Conservation (phyloP, 768 basidiomycete genomes). For the Boletus speciosus region DNA sequence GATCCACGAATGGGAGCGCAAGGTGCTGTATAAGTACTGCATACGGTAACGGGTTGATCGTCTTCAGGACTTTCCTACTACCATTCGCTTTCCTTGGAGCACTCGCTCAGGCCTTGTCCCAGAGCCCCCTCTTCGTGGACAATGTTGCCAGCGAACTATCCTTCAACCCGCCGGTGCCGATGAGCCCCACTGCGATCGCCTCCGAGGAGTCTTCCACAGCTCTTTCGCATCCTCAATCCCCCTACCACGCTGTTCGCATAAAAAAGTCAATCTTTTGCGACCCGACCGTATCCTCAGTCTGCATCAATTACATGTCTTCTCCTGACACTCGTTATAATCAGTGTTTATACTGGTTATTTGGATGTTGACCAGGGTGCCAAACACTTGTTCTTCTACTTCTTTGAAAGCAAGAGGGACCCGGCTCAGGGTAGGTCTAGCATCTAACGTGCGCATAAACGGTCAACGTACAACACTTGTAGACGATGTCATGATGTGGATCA, state of each 20-base stretch:
- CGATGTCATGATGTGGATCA: slow-evolving; percentile 71
- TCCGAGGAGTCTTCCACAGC: slow-evolving; percentile 34
- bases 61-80: slow-evolving; percentile 1
- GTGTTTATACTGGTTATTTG: slow-evolving; percentile 47
- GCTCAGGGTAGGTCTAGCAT: slow-evolving; percentile 29
- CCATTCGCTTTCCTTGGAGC: slow-evolving; percentile 2
- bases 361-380: slow-evolving; percentile 48
- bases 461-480: slow-evolving; percentile 30
- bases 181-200: slow-evolving; percentile 25
- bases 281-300: slow-evolving; percentile 45
- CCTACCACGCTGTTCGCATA: slow-evolving; percentile 51
- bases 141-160: neutral
- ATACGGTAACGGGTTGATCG: neutral
- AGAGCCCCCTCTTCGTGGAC: slow-evolving; percentile 3
- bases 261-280: slow-evolving; percentile 64
- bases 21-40: too few relatives aligned
- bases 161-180: neutral
- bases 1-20: slow-evolving; percentile 13
- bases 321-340: slow-evolving; percentile 7
- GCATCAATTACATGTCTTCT: neutral
- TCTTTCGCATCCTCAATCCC: slow-evolving; percentile 48
- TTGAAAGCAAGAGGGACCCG: slow-evolving; percentile 50
- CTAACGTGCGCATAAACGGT: too few relatives aligned
- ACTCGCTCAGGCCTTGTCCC: slow-evolving; percentile 1
- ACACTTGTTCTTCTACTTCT: slow-evolving; percentile 59